phyloP scores from a whole-genome alignment of 352 stramenopile genomes.

The Phytophthora pinifolia region DNA sequence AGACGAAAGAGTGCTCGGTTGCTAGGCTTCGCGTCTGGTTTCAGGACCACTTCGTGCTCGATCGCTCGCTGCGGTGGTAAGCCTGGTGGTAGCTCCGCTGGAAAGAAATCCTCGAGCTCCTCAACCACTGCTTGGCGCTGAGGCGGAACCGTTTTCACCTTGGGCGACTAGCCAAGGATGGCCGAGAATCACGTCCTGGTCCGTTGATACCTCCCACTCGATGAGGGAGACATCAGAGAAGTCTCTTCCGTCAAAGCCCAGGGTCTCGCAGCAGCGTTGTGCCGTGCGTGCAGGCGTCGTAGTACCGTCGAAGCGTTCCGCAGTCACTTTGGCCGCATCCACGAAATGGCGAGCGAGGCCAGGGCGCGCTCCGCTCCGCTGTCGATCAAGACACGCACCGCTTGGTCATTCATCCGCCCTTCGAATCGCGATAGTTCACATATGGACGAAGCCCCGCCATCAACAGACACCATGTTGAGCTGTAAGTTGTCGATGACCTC shows the following conservation, averaged over 20 bases:
- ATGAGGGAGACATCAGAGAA: neutral
- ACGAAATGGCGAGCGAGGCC: too few species aligned
- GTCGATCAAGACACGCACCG: constrained; percentile 5
- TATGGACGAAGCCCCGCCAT: neutral
- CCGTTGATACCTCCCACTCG: neutral
- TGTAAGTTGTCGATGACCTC: neutral
- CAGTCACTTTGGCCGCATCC: too few species aligned
- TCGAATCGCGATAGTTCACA: constrained; percentile 1
- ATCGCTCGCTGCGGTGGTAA: neutral
- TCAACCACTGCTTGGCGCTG: neutral
- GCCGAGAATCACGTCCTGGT: constrained; percentile 8
- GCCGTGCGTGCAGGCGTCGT: neutral
- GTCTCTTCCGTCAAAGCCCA: neutral
- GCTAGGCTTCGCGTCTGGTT: neutral
- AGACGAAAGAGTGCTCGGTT: constrained; percentile 1
- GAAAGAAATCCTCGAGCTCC: constrained; percentile 2
- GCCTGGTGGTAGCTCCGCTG: neutral
- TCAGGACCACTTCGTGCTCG: constrained; percentile 1
- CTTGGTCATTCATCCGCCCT: constrained; percentile 1
- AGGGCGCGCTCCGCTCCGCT: constrained; percentile 1
- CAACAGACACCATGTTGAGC: neutral
- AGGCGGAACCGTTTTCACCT: neutral
- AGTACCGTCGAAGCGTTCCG: neutral
- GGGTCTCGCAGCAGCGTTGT: neutral
- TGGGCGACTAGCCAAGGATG: constrained; percentile 3